phyloP scores from a whole-genome alignment of 2,329 filamentous ascomycete genomes.

The Penicillium sp. region DNA sequence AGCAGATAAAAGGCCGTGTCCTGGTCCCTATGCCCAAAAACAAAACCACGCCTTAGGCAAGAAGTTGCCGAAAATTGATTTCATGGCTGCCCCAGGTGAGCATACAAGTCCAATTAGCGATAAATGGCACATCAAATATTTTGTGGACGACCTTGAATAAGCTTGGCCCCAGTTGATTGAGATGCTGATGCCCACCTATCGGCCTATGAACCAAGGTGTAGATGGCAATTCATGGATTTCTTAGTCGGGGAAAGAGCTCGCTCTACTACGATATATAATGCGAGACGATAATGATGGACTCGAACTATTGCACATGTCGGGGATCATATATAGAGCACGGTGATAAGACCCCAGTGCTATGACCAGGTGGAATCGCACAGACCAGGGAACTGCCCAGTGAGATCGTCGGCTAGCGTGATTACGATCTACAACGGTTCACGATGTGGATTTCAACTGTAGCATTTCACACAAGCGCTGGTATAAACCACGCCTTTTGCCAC shows the following conservation, averaged over 20 bases:
- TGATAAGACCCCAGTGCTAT: neutral
- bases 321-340: neutral
- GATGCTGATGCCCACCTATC: neutral
- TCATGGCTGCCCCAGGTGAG: neutral
- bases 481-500: neutral
- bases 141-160: neutral
- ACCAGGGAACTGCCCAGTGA: neutral
- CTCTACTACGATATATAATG: neutral
- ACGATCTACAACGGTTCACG: constrained; percentile 15
- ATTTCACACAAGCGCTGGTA: neutral
- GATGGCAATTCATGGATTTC: neutral
- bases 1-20: neutral
- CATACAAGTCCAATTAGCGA: neutral
- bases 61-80: neutral
- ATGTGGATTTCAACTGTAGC: constrained; percentile 12
- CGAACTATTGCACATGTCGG: neutral
- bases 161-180: neutral
- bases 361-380: neutral
- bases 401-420: constrained; percentile 14
- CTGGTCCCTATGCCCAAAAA: neutral
- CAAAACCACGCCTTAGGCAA: neutral
- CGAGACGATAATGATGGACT: neutral
- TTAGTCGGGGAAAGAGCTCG: neutral
- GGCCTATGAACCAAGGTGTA: neutral
- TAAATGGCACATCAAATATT: neutral